Base-by-base conservation (phyloP, 345 rosid genomes). In the Rubroshorea leprosula region DNA sequence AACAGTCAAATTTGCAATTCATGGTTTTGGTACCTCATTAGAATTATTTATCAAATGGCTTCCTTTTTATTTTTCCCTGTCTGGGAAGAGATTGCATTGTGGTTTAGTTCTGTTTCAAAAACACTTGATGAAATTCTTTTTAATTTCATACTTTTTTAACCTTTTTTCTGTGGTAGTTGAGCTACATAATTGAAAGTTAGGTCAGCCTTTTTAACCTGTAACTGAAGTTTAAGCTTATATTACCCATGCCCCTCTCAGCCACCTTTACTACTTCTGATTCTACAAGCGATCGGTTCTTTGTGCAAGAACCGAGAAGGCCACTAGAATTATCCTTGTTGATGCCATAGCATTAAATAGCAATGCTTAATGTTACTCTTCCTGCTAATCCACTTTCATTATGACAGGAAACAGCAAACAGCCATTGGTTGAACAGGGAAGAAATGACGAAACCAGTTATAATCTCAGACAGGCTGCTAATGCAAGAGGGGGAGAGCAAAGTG, bases 401-500 rank as follows among this genome's bases (percentile, higher is more conserved):
- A 44, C 84, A 89, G 91, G 64, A 45, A 65, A 20, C 38, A 49
- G 24, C 24, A 70, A 67, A 57, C 59, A 63, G 51, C 20, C 63
- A 57, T 20, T 61, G 6, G 53, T 38, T 54, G 58, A 68, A 66
- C 76, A 55, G 53, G 81, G 76, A 65, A 69, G 75, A 58, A 72
- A 76, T 22, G 79, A 71, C 48, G 82, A 76, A 46, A 76, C 76
- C 60, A 63, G 81, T 66, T 75, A 66, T 59, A 67, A 54, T 63
- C 79, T 77, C 56, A 72, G 72, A 62, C 73, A 63, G 61, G 70
- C 69, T 41, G 59, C 61, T 53, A 65, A 49, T 54, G 61, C 15
- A 9, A 52, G 63, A 24, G 70, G 39, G 58, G 73, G 58, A 23
- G 58, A 52, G 62, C 55, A 26, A 43, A 14, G 8, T 45, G 57